Evolutionary conservation across 2,329 filamentous ascomycete species (phyloP).

Genomic region (Drechslerella coelobrocha): DNA sequence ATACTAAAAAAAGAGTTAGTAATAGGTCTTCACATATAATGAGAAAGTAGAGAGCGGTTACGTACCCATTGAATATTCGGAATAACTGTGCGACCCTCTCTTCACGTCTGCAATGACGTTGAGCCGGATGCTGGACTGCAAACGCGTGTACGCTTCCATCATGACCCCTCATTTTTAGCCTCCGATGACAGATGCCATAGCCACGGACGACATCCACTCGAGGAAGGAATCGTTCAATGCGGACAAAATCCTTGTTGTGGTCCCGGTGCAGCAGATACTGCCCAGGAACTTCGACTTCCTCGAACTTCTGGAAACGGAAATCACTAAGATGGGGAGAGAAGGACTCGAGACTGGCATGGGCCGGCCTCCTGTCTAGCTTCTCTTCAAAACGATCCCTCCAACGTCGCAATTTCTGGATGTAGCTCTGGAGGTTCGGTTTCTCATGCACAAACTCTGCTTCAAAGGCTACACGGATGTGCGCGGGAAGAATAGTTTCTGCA

Average conservation of each 20-base stretch:
- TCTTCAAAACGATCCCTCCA: constrained; percentile 99
- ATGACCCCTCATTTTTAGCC: constrained; percentile 94
- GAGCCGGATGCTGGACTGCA: constrained; percentile 93
- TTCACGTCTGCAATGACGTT: constrained; percentile 88
- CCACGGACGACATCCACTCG: constrained; percentile 91
- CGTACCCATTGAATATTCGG: constrained; percentile 88
- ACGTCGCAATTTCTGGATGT: constrained; percentile 92
- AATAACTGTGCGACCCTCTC: constrained; percentile 96
- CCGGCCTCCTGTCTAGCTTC: constrained; percentile 84
- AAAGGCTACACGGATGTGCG: constrained; percentile 94
- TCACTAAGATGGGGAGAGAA: constrained; percentile 93
- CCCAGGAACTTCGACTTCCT: constrained; percentile 96
- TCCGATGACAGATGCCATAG: constrained; percentile 87
- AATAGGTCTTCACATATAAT: not conserved
- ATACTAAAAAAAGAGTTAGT: constrained; percentile 57
- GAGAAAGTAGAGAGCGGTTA: not conserved
- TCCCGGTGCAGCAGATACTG: constrained; percentile 89
- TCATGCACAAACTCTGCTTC: constrained; percentile 95
- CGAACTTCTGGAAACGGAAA: constrained; percentile 96
- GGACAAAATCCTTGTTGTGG: constrained; percentile 98
- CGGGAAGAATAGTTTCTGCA: constrained; percentile 91
- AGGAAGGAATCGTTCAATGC: constrained; percentile 94
- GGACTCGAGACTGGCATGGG: constrained; percentile 76
- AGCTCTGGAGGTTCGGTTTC: constrained; percentile 97
- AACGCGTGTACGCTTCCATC: constrained; percentile 97